Evolutionary conservation across 768 basidiomycete genomes (phyloP).

Genomic region (Guyanaporus albipodus): DNA sequence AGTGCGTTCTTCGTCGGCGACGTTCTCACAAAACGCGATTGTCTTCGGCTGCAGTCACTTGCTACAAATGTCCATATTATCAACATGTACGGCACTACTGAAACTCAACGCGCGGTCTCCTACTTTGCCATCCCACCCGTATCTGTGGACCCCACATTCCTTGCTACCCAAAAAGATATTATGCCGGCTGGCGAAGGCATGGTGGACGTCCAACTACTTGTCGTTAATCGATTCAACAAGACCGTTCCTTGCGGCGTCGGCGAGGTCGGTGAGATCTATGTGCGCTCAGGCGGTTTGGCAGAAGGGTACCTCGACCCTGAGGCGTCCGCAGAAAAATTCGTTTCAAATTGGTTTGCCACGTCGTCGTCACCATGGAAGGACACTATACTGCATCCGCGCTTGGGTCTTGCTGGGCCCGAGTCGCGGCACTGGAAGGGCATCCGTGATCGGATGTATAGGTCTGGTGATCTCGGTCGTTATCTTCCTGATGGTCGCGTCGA

Average conservation of each 20-base stretch:
- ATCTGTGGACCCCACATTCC: slow-evolving; percentile 80
- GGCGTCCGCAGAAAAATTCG: slow-evolving; percentile 88
- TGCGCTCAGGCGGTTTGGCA: slow-evolving; percentile 91
- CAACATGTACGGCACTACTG: slow-evolving; percentile 99
- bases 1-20: slow-evolving; percentile 99
- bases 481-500: slow-evolving; percentile 90
- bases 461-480: slow-evolving; percentile 95
- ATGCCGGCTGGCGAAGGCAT: slow-evolving; percentile 98
- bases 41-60: slow-evolving; percentile 87
- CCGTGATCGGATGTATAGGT: slow-evolving; percentile 95
- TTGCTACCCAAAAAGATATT: slow-evolving; percentile 92
- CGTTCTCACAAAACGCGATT: slow-evolving; percentile 96
- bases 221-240: slow-evolving; percentile 87
- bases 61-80: slow-evolving; percentile 91
- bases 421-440: slow-evolving; percentile 90
- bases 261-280: slow-evolving; percentile 98
- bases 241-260: slow-evolving; percentile 87
- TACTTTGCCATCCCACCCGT: slow-evolving; percentile 92
- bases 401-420: slow-evolving; percentile 62
- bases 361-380: slow-evolving; percentile 53
- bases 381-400: slow-evolving; percentile 60
- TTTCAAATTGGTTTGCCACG: slow-evolving; percentile 84
- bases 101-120: slow-evolving; percentile 97
- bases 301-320: slow-evolving; percentile 89
- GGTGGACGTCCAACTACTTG: slow-evolving; percentile 95